phyloP scores from a whole-genome alignment of 2,329 filamentous ascomycete species.

The Colletotrichum somersetense region DNA sequence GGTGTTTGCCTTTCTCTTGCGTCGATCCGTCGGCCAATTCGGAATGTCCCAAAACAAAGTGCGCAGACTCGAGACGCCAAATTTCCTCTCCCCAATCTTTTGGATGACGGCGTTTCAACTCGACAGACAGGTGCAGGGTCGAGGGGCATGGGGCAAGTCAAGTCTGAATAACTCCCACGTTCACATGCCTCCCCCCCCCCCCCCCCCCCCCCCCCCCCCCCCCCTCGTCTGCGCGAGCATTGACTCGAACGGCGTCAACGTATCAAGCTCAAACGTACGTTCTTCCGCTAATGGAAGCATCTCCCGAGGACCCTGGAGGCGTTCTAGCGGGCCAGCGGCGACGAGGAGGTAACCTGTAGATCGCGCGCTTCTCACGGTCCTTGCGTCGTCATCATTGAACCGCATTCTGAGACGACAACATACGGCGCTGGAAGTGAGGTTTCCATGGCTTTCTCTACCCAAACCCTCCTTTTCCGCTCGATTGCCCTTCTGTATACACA shows the following conservation, averaged over 20 bases:
- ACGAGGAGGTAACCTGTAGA: neutral
- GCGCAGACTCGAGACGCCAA: slow-evolving; percentile 11
- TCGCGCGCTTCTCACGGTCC: neutral
- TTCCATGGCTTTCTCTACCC: neutral
- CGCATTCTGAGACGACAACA: slow-evolving; percentile 19
- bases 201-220: neutral
- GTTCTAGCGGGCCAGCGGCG: neutral
- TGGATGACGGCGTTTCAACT: slow-evolving; percentile 14
- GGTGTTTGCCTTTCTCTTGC: neutral
- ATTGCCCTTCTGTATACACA: neutral
- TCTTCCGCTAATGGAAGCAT: slow-evolving; percentile 1
- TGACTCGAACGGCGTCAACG: neutral
- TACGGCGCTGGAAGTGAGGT: neutral
- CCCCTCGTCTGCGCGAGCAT: slow-evolving; percentile 1
- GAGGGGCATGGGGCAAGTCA: neutral
- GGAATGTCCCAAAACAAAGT: neutral
- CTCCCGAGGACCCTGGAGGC: neutral
- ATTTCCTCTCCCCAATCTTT: neutral
- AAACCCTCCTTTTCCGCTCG: neutral
- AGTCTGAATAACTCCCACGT: no score
- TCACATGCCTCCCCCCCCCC: neutral
- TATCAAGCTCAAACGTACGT: neutral
- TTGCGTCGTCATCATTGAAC: slow-evolving; percentile 9
- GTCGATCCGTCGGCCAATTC: neutral
- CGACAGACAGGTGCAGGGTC: neutral